A percentile compares a stretch with the other conserved stretches of the same genome.
phyloP scores from a whole-genome alignment of 805 yeast genomes.

The Barnettozyma salicaria region DNA sequence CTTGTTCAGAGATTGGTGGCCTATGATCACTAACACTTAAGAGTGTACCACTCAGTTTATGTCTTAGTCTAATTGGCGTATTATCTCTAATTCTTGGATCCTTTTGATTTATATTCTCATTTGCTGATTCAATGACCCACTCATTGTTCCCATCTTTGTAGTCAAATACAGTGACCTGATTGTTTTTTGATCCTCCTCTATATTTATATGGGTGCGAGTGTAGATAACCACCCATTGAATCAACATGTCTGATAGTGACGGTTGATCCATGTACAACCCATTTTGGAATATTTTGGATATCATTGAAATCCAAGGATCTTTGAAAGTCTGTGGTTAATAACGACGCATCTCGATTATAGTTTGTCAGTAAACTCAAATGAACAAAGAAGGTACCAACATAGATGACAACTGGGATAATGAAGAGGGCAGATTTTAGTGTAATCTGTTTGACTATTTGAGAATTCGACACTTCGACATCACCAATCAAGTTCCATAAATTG shows the following conservation, averaged over 20 bases:
- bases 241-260: conserved; percentile 63
- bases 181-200: conserved; percentile 62
- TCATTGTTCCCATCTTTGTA: conserved; percentile 57
- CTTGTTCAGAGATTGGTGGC: conserved; percentile 89
- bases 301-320: conserved; percentile 42
- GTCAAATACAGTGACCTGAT: conserved; percentile 72
- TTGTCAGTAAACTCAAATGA: conserved; percentile 45
- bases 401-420: conserved; percentile 50
- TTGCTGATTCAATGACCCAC: conserved; percentile 58
- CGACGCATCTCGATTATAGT: conserved; percentile 51
- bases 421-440: conserved; percentile 34
- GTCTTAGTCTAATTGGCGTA: conserved; percentile 60
- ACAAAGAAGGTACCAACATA: conserved; percentile 52
- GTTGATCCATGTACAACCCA: conserved; percentile 68
- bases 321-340: conserved; percentile 65
- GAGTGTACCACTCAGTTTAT: conserved; percentile 58
- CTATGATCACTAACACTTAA: conserved; percentile 62
- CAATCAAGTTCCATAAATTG: conserved; percentile 59
- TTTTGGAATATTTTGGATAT: conserved; percentile 44
- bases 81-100: conserved; percentile 26
- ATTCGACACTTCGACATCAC: conserved; percentile 50
- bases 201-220: conserved; percentile 69
- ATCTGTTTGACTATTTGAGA: conserved; percentile 39
- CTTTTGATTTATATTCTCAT: conserved; percentile 24
- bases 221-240: conserved; percentile 68